Conservation (phyloP, 1,284 basidiomycete genomes). For the Athelia sp. region DNA sequence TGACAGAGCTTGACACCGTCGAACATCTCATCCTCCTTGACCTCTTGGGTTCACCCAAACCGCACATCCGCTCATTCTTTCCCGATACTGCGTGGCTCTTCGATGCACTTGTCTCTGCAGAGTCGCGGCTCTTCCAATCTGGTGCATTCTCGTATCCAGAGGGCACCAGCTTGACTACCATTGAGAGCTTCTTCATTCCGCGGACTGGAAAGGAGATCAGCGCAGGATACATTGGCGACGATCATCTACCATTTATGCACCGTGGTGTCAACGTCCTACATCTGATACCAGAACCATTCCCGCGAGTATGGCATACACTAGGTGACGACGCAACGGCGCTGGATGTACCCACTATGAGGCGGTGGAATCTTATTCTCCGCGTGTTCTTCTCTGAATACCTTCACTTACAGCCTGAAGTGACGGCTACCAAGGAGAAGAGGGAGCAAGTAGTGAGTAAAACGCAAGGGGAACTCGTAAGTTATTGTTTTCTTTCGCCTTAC, state of each 20-base stretch:
- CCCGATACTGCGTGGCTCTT: conserved; percentile 91
- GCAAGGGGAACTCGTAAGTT: conserved; percentile 22
- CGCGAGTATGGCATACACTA: conserved; percentile 86
- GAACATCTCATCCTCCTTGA: conserved; percentile 91
- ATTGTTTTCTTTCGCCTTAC: not conserved
- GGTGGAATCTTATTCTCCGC: conserved; percentile 88
- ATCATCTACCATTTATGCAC: conserved; percentile 89
- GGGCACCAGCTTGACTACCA: conserved; percentile 29
- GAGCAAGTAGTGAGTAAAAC: conserved; percentile 12
- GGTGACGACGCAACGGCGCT: conserved; percentile 83
- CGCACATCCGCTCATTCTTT: conserved; percentile 76
- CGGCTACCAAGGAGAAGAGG: conserved; percentile 5
- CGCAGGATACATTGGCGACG: conserved; percentile 79
- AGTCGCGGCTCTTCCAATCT: conserved; percentile 57
- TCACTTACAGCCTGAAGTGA: conserved; percentile 48
- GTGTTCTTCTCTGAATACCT: conserved; percentile 92
- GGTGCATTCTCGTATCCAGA: conserved; percentile 50
- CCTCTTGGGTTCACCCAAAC: conserved; percentile 73
- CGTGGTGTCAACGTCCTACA: conserved; percentile 89
- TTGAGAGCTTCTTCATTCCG: conserved; percentile 60
- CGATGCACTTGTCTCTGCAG: conserved; percentile 64
- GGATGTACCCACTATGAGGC: conserved; percentile 80
- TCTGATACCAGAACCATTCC: conserved; percentile 88
- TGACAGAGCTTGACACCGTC: conserved; percentile 71
- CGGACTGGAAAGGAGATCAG: conserved; percentile 36